These are phyloP conservation scores for Cercophora samala DNA, from an alignment of 495 filamentous ascomycete genomes.

Conservation along the genomic window DNA sequence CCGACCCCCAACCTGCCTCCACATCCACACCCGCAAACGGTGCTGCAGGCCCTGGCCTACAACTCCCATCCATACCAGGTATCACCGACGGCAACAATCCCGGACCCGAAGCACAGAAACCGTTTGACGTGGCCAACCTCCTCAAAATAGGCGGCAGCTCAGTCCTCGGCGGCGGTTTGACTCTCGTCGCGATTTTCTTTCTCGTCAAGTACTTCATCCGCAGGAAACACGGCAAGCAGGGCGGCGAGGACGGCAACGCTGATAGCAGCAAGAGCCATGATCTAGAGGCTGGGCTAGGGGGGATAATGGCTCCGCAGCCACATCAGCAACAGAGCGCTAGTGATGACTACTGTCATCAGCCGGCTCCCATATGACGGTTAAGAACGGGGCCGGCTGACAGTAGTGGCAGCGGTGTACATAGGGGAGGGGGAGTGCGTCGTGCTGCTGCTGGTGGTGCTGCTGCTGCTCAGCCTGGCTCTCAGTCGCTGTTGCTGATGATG, in stretches of 20 bases:
- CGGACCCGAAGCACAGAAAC: background rate
- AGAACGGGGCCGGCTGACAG: too few species aligned
- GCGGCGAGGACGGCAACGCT: background rate
- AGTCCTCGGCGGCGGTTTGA: background rate
- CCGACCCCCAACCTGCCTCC: too few species aligned
- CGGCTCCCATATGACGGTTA: background rate
- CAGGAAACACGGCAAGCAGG: background rate
- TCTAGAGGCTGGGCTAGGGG: background rate
- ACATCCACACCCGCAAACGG: background rate
- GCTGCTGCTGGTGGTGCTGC: too few species aligned
- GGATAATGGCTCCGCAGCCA: background rate
- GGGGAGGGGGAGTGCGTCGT: too few species aligned
- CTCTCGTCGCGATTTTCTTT: background rate
- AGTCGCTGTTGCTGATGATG: too few species aligned
- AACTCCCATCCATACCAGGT: background rate
- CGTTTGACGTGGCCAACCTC: background rate
- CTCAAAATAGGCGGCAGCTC: background rate
- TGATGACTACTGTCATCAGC: background rate
- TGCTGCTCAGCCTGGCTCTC: background rate
- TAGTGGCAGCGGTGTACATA: too few species aligned
- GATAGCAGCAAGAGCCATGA: background rate
- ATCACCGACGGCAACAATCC: background rate
- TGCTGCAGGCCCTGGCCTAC: background rate
- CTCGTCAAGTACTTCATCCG: background rate
- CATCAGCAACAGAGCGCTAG: background rate